Conservation (phyloP, 2,329 filamentous ascomycete species). For the Colletotrichum sp. region DNA sequence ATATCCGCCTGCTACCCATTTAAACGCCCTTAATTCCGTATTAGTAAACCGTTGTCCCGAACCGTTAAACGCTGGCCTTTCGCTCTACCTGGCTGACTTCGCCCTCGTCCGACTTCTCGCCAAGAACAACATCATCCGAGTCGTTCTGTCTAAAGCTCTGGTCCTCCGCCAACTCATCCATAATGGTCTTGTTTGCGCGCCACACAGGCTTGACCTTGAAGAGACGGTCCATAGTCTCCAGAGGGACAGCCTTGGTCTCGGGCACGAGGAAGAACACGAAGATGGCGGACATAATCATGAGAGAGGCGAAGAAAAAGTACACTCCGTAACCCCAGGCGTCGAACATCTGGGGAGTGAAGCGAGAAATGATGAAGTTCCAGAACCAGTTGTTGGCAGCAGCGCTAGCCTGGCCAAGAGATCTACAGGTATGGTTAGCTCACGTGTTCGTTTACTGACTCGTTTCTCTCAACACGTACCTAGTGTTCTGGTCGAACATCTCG, state of each 20-base stretch:
- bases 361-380: constrained; percentile 72
- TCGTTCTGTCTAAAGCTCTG: constrained; percentile 35
- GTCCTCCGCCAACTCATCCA: constrained; percentile 46
- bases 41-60: constrained; percentile 16
- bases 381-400: constrained; percentile 77
- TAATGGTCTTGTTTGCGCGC: constrained; percentile 47
- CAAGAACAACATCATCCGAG: constrained; percentile 27
- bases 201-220: constrained; percentile 56
- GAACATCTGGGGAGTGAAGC: constrained; percentile 73
- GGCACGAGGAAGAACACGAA: constrained; percentile 69
- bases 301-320: constrained; percentile 71
- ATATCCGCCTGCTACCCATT: background rate
- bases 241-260: constrained; percentile 69
- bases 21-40: constrained; percentile 12
- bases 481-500: constrained; percentile 76
- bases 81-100: constrained; percentile 24
- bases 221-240: constrained; percentile 69
- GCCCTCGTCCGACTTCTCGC: constrained; percentile 28
- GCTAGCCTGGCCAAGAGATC: constrained; percentile 71
- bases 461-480: background rate
- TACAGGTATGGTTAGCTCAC: background rate
- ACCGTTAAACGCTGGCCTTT: constrained; percentile 19
- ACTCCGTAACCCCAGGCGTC: constrained; percentile 64
- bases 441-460: background rate
- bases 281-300: constrained; percentile 62